Evolutionary conservation across 2,329 filamentous ascomycete species (phyloP).

Genomic region (Incumbomyces lentus): DNA sequence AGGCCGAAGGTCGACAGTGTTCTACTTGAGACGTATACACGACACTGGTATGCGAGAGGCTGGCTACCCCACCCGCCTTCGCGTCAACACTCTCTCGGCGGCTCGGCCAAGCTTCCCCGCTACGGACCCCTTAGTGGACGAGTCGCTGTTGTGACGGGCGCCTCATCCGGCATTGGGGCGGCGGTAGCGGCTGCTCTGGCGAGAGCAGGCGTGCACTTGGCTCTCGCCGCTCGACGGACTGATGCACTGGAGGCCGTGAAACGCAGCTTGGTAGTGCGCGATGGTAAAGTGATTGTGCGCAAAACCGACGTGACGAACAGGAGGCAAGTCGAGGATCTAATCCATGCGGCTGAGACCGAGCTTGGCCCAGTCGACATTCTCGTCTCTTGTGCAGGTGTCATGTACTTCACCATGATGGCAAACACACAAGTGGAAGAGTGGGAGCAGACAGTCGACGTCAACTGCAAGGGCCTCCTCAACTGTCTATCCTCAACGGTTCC

Average conservation of each 20-base stretch:
- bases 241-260: conserved; percentile 60
- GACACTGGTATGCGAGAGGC: conserved; percentile 69
- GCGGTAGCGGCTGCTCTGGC: conserved; percentile 25
- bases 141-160: conserved; percentile 29
- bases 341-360: conserved; percentile 47
- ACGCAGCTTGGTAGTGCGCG: conserved; percentile 45
- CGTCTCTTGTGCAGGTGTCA: conserved; percentile 71
- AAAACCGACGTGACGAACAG: conserved; percentile 63
- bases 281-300: conserved; percentile 57
- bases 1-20: conserved; percentile 59
- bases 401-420: conserved; percentile 85
- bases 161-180: conserved; percentile 29
- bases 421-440: conserved; percentile 64
- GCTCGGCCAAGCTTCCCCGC: conserved; percentile 31
- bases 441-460: conserved; percentile 74
- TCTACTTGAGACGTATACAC: conserved; percentile 66
- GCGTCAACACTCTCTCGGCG: conserved; percentile 37
- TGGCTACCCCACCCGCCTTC: conserved; percentile 59
- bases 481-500: conserved; percentile 61
- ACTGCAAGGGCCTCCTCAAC: conserved; percentile 73
- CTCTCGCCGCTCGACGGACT: conserved; percentile 49
- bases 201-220: conserved; percentile 33
- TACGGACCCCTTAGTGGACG: conserved; percentile 42
- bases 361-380: conserved; percentile 68
- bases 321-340: conserved; percentile 55